A percentile compares a stretch with the other conserved stretches of the same genome.
phyloP scores from a whole-genome alignment of 1,284 basidiomycete species.

The Golubevia sp. region DNA sequence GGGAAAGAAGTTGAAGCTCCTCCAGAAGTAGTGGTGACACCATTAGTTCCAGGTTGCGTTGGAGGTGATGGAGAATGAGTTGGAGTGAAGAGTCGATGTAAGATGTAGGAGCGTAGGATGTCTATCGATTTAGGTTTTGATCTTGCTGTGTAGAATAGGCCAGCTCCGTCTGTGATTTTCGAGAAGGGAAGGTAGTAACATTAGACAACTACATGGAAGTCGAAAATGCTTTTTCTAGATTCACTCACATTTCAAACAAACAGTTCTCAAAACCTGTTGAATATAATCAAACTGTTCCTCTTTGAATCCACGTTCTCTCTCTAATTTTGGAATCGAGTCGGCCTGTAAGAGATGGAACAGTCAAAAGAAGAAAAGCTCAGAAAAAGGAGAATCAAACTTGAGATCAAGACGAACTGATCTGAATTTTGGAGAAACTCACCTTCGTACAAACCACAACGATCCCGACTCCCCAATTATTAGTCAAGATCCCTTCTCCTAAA shows the following conservation, averaged over 20 bases:
- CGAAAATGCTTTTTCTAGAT: background rate
- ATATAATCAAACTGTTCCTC: slow-evolving; percentile 94
- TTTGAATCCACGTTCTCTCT: slow-evolving; percentile 63
- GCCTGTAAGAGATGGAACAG: slow-evolving; percentile 18
- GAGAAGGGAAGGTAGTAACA: background rate
- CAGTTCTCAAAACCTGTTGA: slow-evolving; percentile 88
- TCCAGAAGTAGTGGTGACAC: slow-evolving; percentile 66
- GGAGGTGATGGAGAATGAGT: slow-evolving; percentile 22
- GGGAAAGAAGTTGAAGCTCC: slow-evolving; percentile 77
- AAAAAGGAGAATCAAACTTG: too few relatives aligned
- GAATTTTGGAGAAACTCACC: slow-evolving; percentile 62
- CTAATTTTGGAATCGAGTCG: slow-evolving; percentile 59
- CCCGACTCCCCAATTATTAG: slow-evolving; percentile 73
- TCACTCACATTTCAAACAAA: slow-evolving; percentile 84
- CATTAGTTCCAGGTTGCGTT: too few relatives aligned
- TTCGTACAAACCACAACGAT: slow-evolving; percentile 90
- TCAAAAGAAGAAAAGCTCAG: background rate
- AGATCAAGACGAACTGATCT: slow-evolving; percentile 83
- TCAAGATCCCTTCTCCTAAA: slow-evolving; percentile 30
- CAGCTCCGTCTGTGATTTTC: slow-evolving; percentile 75
- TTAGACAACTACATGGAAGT: background rate
- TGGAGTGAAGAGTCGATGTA: slow-evolving; percentile 83
- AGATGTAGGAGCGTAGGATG: slow-evolving; percentile 79
- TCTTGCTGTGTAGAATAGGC: slow-evolving; percentile 86
- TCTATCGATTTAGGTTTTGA: slow-evolving; percentile 76